phyloP scores from a whole-genome alignment of 2,329 filamentous ascomycete species.

The Trichothecium sympodiale region DNA sequence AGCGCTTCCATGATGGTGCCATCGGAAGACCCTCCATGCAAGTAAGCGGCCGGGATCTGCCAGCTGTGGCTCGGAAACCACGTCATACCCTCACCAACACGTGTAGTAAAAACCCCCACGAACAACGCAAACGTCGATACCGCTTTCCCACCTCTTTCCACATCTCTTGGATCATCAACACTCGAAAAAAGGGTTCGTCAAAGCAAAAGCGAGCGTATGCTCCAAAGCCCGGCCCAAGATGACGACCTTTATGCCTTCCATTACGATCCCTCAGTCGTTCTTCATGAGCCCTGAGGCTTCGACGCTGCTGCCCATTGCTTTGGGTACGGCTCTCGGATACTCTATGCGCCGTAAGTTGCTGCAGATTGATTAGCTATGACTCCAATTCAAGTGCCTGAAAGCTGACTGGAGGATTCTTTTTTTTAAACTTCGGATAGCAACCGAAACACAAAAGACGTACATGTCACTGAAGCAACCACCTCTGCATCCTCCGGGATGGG shows the following conservation, averaged over 20 bases:
- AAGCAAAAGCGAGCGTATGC: not conserved
- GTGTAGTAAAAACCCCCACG: not conserved
- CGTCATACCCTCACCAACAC: not conserved
- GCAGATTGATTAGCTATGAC: not conserved
- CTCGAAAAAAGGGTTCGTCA: not conserved
- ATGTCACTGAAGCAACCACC: constrained; percentile 56
- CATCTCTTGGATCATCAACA: not conserved
- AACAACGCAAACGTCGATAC: not conserved
- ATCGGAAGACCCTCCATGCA: too few relatives aligned
- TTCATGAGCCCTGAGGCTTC: constrained; percentile 64
- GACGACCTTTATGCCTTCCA: constrained; percentile 68
- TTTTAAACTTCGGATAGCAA: constrained; percentile 30
- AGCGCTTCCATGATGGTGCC: too few relatives aligned
- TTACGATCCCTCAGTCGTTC: constrained; percentile 61
- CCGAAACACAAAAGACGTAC: constrained; percentile 51
- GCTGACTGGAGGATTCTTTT: too few relatives aligned
- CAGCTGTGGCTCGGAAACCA: not conserved
- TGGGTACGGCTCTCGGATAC: constrained; percentile 66
- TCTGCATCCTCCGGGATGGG: constrained; percentile 45
- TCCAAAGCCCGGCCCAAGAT: constrained; percentile 33
- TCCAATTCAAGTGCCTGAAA: constrained; percentile 3
- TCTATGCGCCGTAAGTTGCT: constrained; percentile 42
- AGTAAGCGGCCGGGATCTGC: too few relatives aligned
- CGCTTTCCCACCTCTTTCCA: not conserved
- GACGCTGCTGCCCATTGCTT: constrained; percentile 62